A percentile compares a stretch with the other conserved stretches of the same genome.
phyloP scores from a whole-genome alignment of 1,139 yeast genomes.

The Geotrichum klebahnii region DNA sequence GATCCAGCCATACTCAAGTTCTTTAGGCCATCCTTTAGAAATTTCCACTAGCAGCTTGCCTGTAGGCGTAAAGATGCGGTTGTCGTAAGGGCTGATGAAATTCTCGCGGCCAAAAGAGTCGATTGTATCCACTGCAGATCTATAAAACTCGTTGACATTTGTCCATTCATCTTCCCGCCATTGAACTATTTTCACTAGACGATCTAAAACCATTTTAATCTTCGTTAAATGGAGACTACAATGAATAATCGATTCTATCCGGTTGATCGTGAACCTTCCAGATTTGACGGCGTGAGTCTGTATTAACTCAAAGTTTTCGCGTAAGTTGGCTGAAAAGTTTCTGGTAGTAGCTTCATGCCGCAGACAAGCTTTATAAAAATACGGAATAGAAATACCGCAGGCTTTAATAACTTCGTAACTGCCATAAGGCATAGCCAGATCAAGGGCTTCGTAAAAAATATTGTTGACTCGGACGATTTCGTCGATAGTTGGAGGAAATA shows the following conservation, averaged over 20 bases:
- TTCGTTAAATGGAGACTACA: constrained; percentile 70
- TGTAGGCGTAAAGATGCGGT: constrained; percentile 81
- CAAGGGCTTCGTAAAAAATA: constrained; percentile 70
- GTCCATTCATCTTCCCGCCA: constrained; percentile 41
- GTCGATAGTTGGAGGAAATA: constrained; percentile 92
- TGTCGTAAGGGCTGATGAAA: constrained; percentile 45
- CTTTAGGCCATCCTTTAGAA: constrained; percentile 83
- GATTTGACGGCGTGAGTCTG: constrained; percentile 24
- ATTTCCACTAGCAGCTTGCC: constrained; percentile 82
- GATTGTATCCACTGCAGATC: constrained; percentile 59
- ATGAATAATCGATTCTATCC: constrained; percentile 64
- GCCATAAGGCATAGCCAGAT: constrained; percentile 63
- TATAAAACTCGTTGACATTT: constrained; percentile 46
- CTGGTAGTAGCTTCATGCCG: constrained; percentile 89
- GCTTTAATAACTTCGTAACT: constrained; percentile 71
- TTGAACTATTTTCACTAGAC: constrained; percentile 43
- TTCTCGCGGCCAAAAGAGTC: constrained; percentile 67
- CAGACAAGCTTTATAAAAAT: constrained; percentile 86
- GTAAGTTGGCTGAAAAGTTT: constrained; percentile 48
- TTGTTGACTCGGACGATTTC: constrained; percentile 87
- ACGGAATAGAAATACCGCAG: constrained; percentile 75
- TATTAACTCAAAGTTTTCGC: constrained; percentile 27
- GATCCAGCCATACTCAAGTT: constrained; percentile 84
- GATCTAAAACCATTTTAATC: constrained; percentile 59
- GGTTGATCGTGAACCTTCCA: constrained; percentile 48